These are phyloP conservation scores for Setaria italica DNA, from an alignment of 202 grass and related monocot species.

Conservation along the genomic window DNA sequence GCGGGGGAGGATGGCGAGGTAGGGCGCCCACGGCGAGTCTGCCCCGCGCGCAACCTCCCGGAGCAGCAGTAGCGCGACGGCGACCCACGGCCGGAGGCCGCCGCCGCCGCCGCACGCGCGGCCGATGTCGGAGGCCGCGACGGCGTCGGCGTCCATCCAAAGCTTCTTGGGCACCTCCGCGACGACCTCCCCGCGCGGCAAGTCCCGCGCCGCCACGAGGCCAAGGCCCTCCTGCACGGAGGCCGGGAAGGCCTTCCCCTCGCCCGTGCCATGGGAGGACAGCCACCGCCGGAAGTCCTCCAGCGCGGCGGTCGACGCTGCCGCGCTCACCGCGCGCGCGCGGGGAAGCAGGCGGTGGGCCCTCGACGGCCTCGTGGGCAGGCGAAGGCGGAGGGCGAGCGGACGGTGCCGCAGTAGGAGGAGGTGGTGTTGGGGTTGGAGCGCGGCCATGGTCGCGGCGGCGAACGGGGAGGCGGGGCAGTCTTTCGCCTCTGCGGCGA, in stretches of 20 bases:
- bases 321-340: constrained; percentile 28
- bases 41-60: constrained; percentile 60
- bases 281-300: constrained; percentile 79
- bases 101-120: constrained; percentile 48
- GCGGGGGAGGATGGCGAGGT: constrained; percentile 76
- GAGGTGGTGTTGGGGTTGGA: constrained; percentile 9
- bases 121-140: constrained; percentile 71
- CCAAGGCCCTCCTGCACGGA: constrained; percentile 79
- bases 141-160: constrained; percentile 82
- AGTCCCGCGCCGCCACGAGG: constrained; percentile 69
- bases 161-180: constrained; percentile 89
- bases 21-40: constrained; percentile 81
- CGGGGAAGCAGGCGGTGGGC: constrained; percentile 34
- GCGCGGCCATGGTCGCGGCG: constrained; percentile 48
- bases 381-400: background rate
- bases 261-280: constrained; percentile 47
- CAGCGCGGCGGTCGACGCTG: constrained; percentile 37
- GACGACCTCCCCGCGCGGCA: constrained; percentile 77
- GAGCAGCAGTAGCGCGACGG: constrained; percentile 76
- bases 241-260: constrained; percentile 53
- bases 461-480: background rate
- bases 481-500: background rate
- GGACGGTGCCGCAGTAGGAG: background rate
- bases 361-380: constrained; percentile 24
- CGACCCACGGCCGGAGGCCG: constrained; percentile 74